Evolutionary conservation across 2,329 filamentous ascomycete genomes (phyloP).

Genomic region (Periconia sp.): DNA sequence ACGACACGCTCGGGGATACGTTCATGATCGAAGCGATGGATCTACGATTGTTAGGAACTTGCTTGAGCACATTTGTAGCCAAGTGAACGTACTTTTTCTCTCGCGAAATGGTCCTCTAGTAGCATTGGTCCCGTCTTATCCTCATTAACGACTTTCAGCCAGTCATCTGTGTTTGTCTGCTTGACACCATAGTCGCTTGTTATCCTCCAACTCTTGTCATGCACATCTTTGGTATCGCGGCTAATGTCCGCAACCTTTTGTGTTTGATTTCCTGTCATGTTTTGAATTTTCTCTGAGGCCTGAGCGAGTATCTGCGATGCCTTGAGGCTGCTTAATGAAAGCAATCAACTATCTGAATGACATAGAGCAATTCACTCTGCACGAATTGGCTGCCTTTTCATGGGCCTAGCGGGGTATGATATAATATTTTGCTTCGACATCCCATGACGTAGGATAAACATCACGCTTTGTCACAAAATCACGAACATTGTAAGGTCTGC

Average conservation of each 20-base stretch:
- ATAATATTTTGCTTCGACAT: conserved; percentile 1
- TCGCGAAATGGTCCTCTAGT: conserved; percentile 73
- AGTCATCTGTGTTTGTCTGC: conserved; percentile 76
- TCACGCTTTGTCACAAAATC: conserved; percentile 17
- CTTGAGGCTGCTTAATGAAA: conserved; percentile 24
- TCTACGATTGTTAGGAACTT: conserved; percentile 53
- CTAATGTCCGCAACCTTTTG: conserved; percentile 69
- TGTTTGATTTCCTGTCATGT: conserved; percentile 36
- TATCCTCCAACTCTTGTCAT: conserved; percentile 62
- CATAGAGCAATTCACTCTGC: conserved; percentile 7
- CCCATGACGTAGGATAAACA: conserved; percentile 15
- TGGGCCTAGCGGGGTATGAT: not conserved
- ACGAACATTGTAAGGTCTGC: conserved; percentile 19
- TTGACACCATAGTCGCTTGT: conserved; percentile 81
- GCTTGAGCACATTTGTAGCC: no score
- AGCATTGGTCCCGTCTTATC: conserved; percentile 70
- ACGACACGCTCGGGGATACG: conserved; percentile 73
- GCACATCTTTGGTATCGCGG: conserved; percentile 64
- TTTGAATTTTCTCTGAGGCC: conserved; percentile 39
- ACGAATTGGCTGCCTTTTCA: not conserved
- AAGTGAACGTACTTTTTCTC: conserved; percentile 70
- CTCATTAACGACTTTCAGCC: conserved; percentile 69
- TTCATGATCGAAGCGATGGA: conserved; percentile 78
- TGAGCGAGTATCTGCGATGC: conserved; percentile 38
- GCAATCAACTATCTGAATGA: conserved; percentile 6